Evolutionary conservation across 768 basidiomycete genomes (phyloP), one percentile per base, ranked within the genome.

Genomic region (Erythrobasidium yunnanense): DNA sequence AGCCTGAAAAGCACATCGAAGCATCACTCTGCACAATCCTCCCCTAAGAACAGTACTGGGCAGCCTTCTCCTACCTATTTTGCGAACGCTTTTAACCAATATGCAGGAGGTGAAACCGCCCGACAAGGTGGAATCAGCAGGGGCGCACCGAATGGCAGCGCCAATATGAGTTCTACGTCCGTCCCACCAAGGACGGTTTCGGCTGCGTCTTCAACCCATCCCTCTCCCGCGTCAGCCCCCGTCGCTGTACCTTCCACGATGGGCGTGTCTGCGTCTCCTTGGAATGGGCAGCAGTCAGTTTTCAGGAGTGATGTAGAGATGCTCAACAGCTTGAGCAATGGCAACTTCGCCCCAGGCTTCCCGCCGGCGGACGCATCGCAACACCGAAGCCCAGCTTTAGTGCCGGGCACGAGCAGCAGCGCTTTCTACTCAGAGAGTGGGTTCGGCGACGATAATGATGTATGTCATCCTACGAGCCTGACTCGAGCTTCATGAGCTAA

Each of bases 391-490:
- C 38, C 38, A n/a, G 38, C 38, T n/a, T 11, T 42, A 5, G 18
- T 50, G 15, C 52, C 63, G 20, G 51, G 52, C 17, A 66, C 63
- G 20, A 65, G 52, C 34, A 65, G 63, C 50, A 20, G 30, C 29
- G 63, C 52, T 29, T 54, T 53, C 38, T 55, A 55, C 25, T 38
- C 52, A 2, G 50, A 55, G 13, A 57, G 29, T 32, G 35, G 54
- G n/a, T 42, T 38, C 23, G n/a, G n/a, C 15, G 65, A 66, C 17
- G 65, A 46, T 55, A 20, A 33, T 2, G 52, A 55, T 25, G 38
- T 46, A 32, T 29, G 65, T 32, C 8, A 33, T 15, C 55, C 17
- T 20, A 3, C 18, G 18, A 8, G 4, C 42, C 33, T 7, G 18
- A 17, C 52, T 22, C 8, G 27, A 8, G 17, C 32, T 15, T 17